Conservation (phyloP, 352 stramenopile genomes). For the Pythium monospermum region DNA sequence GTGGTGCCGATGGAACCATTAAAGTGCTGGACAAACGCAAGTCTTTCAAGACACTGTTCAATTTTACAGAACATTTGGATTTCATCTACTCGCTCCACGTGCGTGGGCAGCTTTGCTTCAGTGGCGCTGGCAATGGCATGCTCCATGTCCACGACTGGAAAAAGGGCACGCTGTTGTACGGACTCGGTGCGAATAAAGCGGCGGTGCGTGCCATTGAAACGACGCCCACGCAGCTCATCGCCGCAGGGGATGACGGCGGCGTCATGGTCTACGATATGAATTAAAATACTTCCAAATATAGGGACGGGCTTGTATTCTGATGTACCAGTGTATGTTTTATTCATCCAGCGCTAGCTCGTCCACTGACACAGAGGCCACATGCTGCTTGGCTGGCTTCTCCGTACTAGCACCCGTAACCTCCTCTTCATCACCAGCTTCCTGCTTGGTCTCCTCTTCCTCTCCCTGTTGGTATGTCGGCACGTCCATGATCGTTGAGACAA, state of each 20-base stretch:
- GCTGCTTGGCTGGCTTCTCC: neutral
- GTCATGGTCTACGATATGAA: conserved; percentile 77
- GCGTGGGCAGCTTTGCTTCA: conserved; percentile 66
- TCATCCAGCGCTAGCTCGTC: conserved; percentile 16
- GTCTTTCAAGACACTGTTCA: conserved; percentile 38
- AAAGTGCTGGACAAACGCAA: conserved; percentile 71
- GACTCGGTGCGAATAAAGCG: conserved; percentile 78
- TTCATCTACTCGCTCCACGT: conserved; percentile 86
- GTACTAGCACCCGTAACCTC: neutral
- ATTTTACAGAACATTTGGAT: conserved; percentile 75
- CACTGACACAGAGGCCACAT: neutral
- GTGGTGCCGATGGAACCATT: conserved; percentile 70
- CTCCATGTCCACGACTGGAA: conserved; percentile 81
- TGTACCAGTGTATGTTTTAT: conserved; percentile 7
- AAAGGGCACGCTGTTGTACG: conserved; percentile 63
- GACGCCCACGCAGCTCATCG: conserved; percentile 47
- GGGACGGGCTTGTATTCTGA: neutral
- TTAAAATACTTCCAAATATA: conserved; percentile 10
- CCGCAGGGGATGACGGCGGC: conserved; percentile 76
- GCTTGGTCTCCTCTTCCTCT: neutral
- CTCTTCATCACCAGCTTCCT: conserved; percentile 5
- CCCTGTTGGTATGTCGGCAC: conserved; percentile 3
- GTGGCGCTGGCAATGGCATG: conserved; percentile 78
- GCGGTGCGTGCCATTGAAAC: conserved; percentile 66
- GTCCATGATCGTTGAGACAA: conserved; percentile 21